Conservation (phyloP, 257 asterid species). For the Capsicum rhomboideum region DNA sequence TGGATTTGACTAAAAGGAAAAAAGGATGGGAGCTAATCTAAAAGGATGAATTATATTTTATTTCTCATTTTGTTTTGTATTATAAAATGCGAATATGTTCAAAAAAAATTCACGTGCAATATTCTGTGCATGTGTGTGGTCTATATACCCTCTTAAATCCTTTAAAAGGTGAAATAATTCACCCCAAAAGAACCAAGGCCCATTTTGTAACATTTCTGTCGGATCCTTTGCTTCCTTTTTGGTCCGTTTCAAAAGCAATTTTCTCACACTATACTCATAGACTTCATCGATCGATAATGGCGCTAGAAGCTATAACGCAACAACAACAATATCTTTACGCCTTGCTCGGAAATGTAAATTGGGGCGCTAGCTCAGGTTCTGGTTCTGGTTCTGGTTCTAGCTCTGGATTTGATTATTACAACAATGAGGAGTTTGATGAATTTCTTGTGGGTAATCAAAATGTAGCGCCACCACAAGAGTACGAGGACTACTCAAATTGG, state of each 20-base stretch:
- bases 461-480: not conserved
- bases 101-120: constrained; percentile 14
- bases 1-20: too few species aligned
- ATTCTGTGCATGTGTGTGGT: not conserved
- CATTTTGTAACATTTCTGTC: not conserved
- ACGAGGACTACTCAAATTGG: not conserved
- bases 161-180: constrained; percentile 10
- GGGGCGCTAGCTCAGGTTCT: not conserved
- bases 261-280: not conserved
- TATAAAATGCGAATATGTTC: not conserved
- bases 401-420: constrained; percentile 3
- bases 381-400: not conserved
- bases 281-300: constrained; percentile 14
- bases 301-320: constrained; percentile 18
- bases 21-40: too few species aligned
- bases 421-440: not conserved
- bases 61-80: not conserved
- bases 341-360: not conserved
- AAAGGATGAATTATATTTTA: not conserved
- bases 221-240: not conserved
- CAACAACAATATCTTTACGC: constrained; percentile 10
- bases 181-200: not conserved
- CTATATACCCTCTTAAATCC: not conserved
- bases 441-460: not conserved
- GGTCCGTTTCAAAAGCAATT: not conserved